Base-by-base conservation (phyloP, 441 rosid species). In the Aleurites moluccanus region DNA sequence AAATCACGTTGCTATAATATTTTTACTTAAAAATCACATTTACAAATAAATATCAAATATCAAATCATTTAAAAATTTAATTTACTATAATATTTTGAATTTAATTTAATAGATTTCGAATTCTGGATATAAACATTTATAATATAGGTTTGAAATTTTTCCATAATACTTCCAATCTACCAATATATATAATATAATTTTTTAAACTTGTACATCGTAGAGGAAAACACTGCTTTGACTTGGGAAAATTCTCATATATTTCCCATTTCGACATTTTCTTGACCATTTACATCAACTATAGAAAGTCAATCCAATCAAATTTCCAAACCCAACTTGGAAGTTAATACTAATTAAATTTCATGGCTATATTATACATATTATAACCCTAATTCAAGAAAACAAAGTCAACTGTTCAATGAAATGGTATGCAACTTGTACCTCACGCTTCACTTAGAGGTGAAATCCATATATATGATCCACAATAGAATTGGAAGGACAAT, bases 281-380 rank as follows among this genome's bases (percentile, higher is more conserved):
- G 49, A 35, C 23, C 27, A 64, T 35, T 38, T 64, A 8, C 40
- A 67, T 47, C 27, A 28, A 67, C 23, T 38, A 20, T 13, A 52
- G 1, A 16, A 63, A 16, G 23, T 35, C 44, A 35, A 63, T 25
- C 8, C 4, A 35, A 64, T 44, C 44, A 13, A 66, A 44, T 33
- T 30, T 21, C 6, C 28, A 16, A 68, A 68, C 72, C 60, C 60
- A 68, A 68, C 49, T 70, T 38, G 73, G 73, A 52, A 52, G 20
- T 69, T 66, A 20, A 66, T 52, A 49, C 0, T 45, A 6, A 9
- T 13, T 35, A 18, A 63, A 33, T 30, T 30, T 61, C 16, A 16
- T 61, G 64, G 15, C 16, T 13, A 23, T 25, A 6, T 25, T 3
- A 8, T 15, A 63, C 20, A 63, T 33, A 47, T 63, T 35, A 63